Evolutionary conservation across 2,329 filamentous ascomycete species (phyloP).

Genomic region (Sclerotinia subarctica): DNA sequence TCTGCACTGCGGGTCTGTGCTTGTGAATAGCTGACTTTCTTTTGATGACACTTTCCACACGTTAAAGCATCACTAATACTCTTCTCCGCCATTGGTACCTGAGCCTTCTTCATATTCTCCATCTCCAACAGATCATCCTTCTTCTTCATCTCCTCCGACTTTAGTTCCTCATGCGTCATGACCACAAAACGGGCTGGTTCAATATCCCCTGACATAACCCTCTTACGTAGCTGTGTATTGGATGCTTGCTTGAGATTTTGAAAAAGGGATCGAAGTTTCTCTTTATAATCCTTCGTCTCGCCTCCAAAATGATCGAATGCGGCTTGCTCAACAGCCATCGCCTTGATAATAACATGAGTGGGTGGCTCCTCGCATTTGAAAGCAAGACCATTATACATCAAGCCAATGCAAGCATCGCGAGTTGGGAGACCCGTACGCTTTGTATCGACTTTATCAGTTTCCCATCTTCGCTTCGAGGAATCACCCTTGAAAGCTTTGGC

Average conservation of each 20-base stretch:
- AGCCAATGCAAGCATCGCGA: conserved; percentile 81
- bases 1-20: conserved; percentile 94
- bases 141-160: conserved; percentile 75
- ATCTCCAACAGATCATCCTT: conserved; percentile 74
- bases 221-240: conserved; percentile 72
- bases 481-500: conserved; percentile 56
- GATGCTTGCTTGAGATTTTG: conserved; percentile 92
- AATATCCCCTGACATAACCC: conserved; percentile 74
- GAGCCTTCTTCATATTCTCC: conserved; percentile 96
- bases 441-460: conserved; percentile 75
- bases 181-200: conserved; percentile 69
- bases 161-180: conserved; percentile 89
- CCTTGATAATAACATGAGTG: conserved; percentile 67
- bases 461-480: conserved; percentile 76
- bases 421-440: conserved; percentile 69
- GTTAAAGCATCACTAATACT: conserved; percentile 83
- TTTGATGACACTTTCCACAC: conserved; percentile 89
- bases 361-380: conserved; percentile 68
- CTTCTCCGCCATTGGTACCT: conserved; percentile 89
- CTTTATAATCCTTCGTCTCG: conserved; percentile 72
- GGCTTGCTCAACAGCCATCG: conserved; percentile 79
- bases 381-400: conserved; percentile 88
- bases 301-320: conserved; percentile 68
- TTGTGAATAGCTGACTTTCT: conserved; percentile 93
- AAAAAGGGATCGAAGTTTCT: conserved; percentile 88